A percentile compares a stretch with the other conserved stretches of the same genome.
phyloP scores from a whole-genome alignment of 225 moss, liverwort and hornwort species.

The Lunularia cruciata region DNA sequence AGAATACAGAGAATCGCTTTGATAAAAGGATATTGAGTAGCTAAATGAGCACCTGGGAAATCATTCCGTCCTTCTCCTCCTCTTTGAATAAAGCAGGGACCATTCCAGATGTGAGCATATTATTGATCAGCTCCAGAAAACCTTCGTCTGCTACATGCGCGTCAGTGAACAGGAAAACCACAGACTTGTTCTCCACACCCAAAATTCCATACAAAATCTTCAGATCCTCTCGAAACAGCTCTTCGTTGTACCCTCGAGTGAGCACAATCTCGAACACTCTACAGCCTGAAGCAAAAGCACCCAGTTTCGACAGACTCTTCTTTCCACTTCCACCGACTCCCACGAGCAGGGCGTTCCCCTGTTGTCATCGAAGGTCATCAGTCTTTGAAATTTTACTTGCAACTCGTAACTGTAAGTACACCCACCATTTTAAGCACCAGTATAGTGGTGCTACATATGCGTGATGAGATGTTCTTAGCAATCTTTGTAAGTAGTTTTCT shows the following conservation, averaged over 20 bases:
- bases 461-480: too few species aligned
- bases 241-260: constrained; percentile 77
- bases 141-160: constrained; percentile 82
- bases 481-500: too few species aligned
- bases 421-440: too few species aligned
- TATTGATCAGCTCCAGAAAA: constrained; percentile 81
- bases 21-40: too few species aligned
- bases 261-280: constrained; percentile 76
- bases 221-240: constrained; percentile 73
- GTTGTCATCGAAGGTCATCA: neutral
- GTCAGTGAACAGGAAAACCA: constrained; percentile 85
- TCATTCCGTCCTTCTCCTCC: constrained; percentile 90
- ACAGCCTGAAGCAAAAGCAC: constrained; percentile 68
- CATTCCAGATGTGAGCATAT: constrained; percentile 95
- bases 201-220: constrained; percentile 64
- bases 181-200: constrained; percentile 60
- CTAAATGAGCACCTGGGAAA: constrained; percentile 70
- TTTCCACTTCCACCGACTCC: constrained; percentile 97
- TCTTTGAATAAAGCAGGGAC: constrained; percentile 87
- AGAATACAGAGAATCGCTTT: too few species aligned
- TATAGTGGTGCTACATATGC: too few species aligned
- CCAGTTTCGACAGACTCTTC: constrained; percentile 79
- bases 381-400: too few species aligned
- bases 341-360: constrained; percentile 87
- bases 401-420: too few species aligned